Evolutionary conservation across 2,329 filamentous ascomycete species (phyloP).

Genomic region (Venturia asperata): DNA sequence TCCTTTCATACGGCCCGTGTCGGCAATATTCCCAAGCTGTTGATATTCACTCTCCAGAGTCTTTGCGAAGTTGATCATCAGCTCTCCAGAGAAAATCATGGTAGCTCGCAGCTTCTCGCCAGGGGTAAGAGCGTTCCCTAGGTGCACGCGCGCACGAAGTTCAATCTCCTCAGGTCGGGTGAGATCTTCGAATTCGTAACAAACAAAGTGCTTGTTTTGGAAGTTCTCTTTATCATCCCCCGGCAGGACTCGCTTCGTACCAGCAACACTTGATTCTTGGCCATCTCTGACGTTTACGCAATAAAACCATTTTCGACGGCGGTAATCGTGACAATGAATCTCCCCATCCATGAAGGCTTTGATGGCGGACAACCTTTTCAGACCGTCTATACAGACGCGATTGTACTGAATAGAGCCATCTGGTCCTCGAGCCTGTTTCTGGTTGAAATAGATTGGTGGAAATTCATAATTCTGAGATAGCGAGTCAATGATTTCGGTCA

Average conservation of each 20-base stretch:
- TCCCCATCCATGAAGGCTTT: constrained; percentile 39
- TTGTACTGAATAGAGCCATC: constrained; percentile 23
- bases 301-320: constrained; percentile 37
- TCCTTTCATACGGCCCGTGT: constrained; percentile 27
- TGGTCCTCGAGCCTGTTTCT: constrained; percentile 22
- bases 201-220: constrained; percentile 35
- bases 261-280: constrained; percentile 16
- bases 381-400: constrained; percentile 42
- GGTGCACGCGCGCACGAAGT: constrained; percentile 43
- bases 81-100: constrained; percentile 39
- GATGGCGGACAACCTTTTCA: constrained; percentile 43
- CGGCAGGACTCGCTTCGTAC: constrained; percentile 30
- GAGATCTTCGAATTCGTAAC: constrained; percentile 38
- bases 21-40: constrained; percentile 29
- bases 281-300: not conserved
- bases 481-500: constrained; percentile 31
- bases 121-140: constrained; percentile 38
- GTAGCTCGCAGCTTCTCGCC: constrained; percentile 43
- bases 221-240: constrained; percentile 34
- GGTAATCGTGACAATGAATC: constrained; percentile 38
- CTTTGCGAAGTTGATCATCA: constrained; percentile 31
- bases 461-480: constrained; percentile 38
- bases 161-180: constrained; percentile 40
- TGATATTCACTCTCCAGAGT: constrained; percentile 39
- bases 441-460: constrained; percentile 44